Evolutionary conservation across 257 asterid genomes (phyloP).

Genomic region (Solanum gracilifrons): DNA sequence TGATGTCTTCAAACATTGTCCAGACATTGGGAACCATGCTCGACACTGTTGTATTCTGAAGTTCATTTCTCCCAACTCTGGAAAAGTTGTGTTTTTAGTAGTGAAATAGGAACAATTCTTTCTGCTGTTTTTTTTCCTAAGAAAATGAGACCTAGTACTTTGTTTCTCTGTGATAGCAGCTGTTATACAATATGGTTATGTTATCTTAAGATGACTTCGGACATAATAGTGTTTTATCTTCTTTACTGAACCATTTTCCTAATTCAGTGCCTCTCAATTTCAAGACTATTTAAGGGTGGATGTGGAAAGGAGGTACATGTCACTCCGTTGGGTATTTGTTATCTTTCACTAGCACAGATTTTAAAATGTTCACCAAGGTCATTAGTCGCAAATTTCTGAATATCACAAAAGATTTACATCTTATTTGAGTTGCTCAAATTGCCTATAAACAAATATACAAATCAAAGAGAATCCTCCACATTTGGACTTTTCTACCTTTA

Average conservation of each 20-base stretch:
- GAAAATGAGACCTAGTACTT: neutral
- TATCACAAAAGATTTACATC: neutral
- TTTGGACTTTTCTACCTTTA: neutral
- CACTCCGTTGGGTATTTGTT: neutral
- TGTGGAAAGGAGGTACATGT: neutral
- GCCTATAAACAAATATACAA: neutral
- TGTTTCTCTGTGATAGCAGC: neutral
- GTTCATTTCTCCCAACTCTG: neutral
- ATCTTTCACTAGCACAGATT: neutral
- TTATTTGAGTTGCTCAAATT: neutral
- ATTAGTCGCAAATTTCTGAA: neutral
- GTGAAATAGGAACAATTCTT: neutral
- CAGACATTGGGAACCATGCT: slow-evolving; percentile 93
- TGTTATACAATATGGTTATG: neutral
- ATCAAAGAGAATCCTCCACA: neutral
- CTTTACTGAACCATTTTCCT: neutral
- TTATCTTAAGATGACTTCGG: neutral
- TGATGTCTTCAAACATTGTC: slow-evolving; percentile 92
- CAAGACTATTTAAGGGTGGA: neutral
- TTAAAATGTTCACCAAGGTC: neutral
- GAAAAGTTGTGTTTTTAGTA: neutral
- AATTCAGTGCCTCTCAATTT: neutral
- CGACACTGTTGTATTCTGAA: slow-evolving; percentile 83
- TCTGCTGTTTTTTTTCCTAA: neutral
- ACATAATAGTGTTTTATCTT: neutral